Base-by-base conservation (phyloP, 2,329 filamentous ascomycete species). In the Diplodia intermedia region DNA sequence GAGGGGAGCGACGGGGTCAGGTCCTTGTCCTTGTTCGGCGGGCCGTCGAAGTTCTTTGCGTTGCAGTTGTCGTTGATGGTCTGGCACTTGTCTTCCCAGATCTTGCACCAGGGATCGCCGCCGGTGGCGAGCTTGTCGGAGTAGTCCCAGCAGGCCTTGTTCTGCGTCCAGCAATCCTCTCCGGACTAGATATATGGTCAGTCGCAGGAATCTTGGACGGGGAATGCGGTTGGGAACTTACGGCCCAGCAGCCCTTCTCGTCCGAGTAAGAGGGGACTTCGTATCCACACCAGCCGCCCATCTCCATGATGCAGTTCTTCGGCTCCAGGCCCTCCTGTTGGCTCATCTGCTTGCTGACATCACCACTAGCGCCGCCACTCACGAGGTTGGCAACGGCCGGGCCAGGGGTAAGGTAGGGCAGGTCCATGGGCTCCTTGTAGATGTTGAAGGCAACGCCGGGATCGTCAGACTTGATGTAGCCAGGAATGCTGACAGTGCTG, bases 241-340 rank as follows among this genome's bases (percentile, higher is more conserved):
- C 80, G 65, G 71, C 82, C 86, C 88, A 91, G 82, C 90, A 92
- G 15, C 84, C 84, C 1, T 74, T 74, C 74, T 88, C 82, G 54
- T 81, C 80, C 4, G 79, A 80, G 79, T 90, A 92, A 9, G 78
- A 72, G 0, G 85, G 76, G 1, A 92, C 82, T 73, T 91, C 85
- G 69, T 84, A 81, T 63, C 85, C 89, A 78, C 89, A 91, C 90
- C 90, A 93, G 80, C 93, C 92, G 69, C 82, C 90, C 75, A 91
- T 91, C 74, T 88, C 86, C 69, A 89, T 74, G 47, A 91, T 80
- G 74, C 87, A 90, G 72, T 82, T 79, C 1, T 73, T 66, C 0
- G 89, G 89, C 65, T 87, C 80, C 14, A 83, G 77, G 14, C 88
- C 88, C 50, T 84, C 80, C 3, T 73, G 78, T 70, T 85, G 83